Evolutionary conservation across 2,329 filamentous ascomycete species (phyloP), one percentile per base, ranked within the genome.

Genomic region (Microsporum audouinii): DNA sequence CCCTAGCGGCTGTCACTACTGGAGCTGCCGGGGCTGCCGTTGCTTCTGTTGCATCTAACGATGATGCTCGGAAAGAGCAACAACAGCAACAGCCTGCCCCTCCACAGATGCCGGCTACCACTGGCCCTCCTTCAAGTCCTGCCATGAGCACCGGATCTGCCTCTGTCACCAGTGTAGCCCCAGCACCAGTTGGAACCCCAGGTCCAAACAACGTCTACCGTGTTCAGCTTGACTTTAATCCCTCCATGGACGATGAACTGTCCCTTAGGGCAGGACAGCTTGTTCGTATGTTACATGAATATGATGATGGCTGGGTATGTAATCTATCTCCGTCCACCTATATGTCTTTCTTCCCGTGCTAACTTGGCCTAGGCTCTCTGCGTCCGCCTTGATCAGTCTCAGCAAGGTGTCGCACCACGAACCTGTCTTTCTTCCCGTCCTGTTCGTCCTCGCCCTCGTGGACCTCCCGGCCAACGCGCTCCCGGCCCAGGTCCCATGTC

Each of bases 251-350:
- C 4, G 94, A 99, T 71, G 94, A 99, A 75, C 80, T 99, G 70
- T 88, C 85, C 64, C 81, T 99, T 51, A 82, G 79, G 64, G 84
- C 87, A 62, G 94, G 94, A 59, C 86, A 95, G 64, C 80, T 99
- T 57, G 89, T 97, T 58, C 84, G 92, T 65, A 79, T 99, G 65
- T 80, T 97, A 59, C 92, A 97, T 71, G 91, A 96, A 75, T 99
- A 97, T 69, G 94, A 99, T 71, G 94, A 99, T 76, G 94, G 94
- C 69, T 99, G 94, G 94, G 89, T 92, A 82, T 82, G 88, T 81
- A 57, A 34, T 10, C 39, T 43, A 43, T 43, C 58, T 43, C 45
- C 10, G n/a, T 53, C n/a, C 7, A 33, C 38, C 38, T 17, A 34
- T 29, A 14, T 7, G 23, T 27, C 36, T 43, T 7, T 5, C 59